These are phyloP conservation scores for Amylocarpus encephaloides DNA, from an alignment of 2,329 filamentous ascomycete genomes.

Conservation along the genomic window DNA sequence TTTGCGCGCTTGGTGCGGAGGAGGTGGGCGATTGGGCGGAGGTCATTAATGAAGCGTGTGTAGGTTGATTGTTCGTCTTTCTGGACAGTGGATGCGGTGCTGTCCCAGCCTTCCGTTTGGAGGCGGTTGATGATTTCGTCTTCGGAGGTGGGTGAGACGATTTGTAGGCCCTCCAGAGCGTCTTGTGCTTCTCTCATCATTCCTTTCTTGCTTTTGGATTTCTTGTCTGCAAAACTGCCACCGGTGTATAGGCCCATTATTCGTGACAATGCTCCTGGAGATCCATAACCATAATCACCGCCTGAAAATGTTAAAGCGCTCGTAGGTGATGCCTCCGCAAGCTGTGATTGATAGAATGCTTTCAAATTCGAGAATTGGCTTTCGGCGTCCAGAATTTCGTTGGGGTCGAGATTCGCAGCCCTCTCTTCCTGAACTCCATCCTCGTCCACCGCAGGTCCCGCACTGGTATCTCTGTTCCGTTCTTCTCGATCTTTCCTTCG, in stretches of 20 bases:
- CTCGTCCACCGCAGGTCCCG: conserved; percentile 23
- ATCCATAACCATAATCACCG: conserved; percentile 53
- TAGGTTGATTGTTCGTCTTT: conserved; percentile 41
- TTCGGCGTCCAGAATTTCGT: conserved; percentile 49
- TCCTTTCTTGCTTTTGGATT: conserved; percentile 58
- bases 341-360: conserved; percentile 75
- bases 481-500: conserved; percentile 25
- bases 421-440: conserved; percentile 28
- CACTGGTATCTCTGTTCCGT: conserved; percentile 17
- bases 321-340: conserved; percentile 52
- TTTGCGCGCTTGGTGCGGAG: conserved; percentile 91
- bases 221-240: conserved; percentile 55
- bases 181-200: conserved; percentile 76
- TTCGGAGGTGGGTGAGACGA: conserved; percentile 42
- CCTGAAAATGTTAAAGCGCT: conserved; percentile 50
- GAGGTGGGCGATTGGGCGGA: conserved; percentile 75
- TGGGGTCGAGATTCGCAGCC: conserved; percentile 27
- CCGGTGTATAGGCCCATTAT: conserved; percentile 88
- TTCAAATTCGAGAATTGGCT: conserved; percentile 69
- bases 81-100: conserved; percentile 51
- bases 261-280: conserved; percentile 73
- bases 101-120: conserved; percentile 54
- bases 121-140: conserved; percentile 55
- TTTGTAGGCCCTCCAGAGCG: conserved; percentile 63
- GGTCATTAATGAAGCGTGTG: conserved; percentile 58